These are phyloP conservation scores for Trifolium pratense DNA, from an alignment of 306 rosid genomes.

Conservation along the genomic window DNA sequence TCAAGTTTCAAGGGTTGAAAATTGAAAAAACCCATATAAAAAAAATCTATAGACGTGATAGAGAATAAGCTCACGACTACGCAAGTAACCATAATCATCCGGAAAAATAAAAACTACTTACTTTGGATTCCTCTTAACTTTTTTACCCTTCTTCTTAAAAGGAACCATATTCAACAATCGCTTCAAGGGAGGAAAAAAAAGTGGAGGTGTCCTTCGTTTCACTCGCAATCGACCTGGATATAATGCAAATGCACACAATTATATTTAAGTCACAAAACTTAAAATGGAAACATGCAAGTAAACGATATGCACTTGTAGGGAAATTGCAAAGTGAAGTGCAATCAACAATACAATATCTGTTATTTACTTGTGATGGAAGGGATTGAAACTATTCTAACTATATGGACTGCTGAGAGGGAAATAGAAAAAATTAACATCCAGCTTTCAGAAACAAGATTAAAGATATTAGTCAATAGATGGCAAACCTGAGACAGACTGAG, in stretches of 20 bases:
- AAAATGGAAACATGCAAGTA: too few relatives aligned
- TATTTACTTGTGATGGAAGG: neutral
- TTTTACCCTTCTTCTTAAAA: conserved; percentile 64
- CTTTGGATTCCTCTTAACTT: conserved; percentile 43
- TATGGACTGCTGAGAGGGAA: conserved; percentile 7
- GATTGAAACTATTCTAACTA: conserved; percentile 2
- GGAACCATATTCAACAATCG: conserved; percentile 50
- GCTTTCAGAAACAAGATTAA: conserved; percentile 23
- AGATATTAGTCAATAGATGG: neutral
- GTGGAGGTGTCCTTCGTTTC: conserved; percentile 50
- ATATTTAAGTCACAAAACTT: conserved; percentile 5
- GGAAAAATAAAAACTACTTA: neutral
- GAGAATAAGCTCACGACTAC: conserved; percentile 32
- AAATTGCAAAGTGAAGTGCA: conserved; percentile 23
- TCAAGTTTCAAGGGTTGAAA: neutral
- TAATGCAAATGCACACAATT: conserved; percentile 21
- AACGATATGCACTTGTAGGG: neutral
- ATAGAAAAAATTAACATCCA: neutral
- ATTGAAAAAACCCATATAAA: neutral
- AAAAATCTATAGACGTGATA: neutral
- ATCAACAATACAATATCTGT: neutral
- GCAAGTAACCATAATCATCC: conserved; percentile 20
- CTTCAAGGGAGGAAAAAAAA: conserved; percentile 62
- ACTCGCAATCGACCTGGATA: conserved; percentile 56
- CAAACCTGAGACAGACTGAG: conserved; percentile 56